Evolutionary conservation across 2,329 filamentous ascomycete genomes (phyloP).

Genomic region (Phialophora macrospora): DNA sequence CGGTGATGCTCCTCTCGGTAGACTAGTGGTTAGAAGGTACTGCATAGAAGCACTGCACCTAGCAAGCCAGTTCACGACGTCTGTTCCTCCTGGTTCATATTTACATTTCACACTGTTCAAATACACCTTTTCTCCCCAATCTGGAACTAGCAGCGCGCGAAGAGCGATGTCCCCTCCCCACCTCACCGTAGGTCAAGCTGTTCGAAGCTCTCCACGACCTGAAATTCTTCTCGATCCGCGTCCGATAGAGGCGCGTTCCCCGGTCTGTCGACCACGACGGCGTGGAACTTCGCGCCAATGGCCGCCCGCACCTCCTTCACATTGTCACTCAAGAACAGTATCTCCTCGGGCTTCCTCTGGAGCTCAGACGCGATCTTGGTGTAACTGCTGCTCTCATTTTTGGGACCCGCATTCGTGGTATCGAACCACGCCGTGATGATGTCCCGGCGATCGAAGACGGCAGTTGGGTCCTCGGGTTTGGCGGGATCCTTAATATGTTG

Average conservation of each 20-base stretch:
- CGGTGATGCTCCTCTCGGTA: too few species aligned
- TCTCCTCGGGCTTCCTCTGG: conserved; percentile 14
- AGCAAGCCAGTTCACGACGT: too few species aligned
- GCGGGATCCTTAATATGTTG: conserved; percentile 29
- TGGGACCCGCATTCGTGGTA: conserved; percentile 36
- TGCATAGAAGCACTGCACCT: too few species aligned
- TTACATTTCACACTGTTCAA: too few species aligned
- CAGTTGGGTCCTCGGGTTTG: conserved; percentile 9
- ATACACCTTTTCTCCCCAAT: background rate
- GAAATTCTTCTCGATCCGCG: conserved; percentile 21
- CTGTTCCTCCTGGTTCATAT: too few species aligned
- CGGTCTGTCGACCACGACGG: conserved; percentile 32
- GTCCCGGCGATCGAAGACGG: conserved; percentile 22
- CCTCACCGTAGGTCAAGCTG: conserved; percentile 22
- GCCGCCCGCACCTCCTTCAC: conserved; percentile 35
- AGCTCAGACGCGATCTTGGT: conserved; percentile 30
- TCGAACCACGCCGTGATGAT: conserved; percentile 32
- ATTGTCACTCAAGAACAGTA: conserved; percentile 38
- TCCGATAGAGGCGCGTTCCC: conserved; percentile 32
- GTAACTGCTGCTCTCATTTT: conserved; percentile 30
- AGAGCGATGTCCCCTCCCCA: background rate
- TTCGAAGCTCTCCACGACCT: conserved; percentile 32
- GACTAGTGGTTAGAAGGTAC: too few species aligned
- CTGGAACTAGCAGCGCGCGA: background rate
- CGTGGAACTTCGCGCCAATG: conserved; percentile 27